Conservation (phyloP, 2,329 filamentous ascomycete species). For the Arthrobotrys megalospora region DNA sequence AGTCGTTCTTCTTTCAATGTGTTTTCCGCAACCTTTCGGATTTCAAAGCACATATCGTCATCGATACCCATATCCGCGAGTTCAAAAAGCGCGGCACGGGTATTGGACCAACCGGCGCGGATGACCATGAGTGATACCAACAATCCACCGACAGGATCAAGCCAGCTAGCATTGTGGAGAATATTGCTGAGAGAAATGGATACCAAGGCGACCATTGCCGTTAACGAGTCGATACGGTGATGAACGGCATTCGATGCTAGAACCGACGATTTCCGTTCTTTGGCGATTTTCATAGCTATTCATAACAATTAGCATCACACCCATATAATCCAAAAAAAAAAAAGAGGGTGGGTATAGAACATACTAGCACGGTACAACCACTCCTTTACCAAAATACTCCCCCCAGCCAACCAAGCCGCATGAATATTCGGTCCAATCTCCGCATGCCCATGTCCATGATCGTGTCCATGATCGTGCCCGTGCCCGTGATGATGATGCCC, state of each 20-base stretch:
- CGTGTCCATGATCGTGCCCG: conserved; percentile 68
- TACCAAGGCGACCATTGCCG: conserved; percentile 90
- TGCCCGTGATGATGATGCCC: conserved; percentile 70
- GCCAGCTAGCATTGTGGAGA: conserved; percentile 86
- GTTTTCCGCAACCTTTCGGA: conserved; percentile 74
- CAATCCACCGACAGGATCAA: conserved; percentile 93
- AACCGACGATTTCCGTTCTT: conserved; percentile 93
- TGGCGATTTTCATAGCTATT: conserved; percentile 85
- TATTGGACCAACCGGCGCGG: conserved; percentile 89
- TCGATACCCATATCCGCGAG: conserved; percentile 93
- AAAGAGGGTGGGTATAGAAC: conserved; percentile 65
- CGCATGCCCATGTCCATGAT: conserved; percentile 76
- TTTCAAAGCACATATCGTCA: conserved; percentile 71
- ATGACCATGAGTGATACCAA: conserved; percentile 95
- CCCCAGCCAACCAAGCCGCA: conserved; percentile 92
- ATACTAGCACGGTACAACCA: conserved; percentile 97
- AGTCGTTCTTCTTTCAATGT: conserved; percentile 75
- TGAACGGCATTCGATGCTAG: conserved; percentile 96
- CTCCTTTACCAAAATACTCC: conserved; percentile 92
- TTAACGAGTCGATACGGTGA: conserved; percentile 95
- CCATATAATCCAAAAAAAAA: background rate
- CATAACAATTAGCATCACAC: conserved; percentile 58
- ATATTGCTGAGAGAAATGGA: conserved; percentile 92
- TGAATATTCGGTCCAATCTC: conserved; percentile 85
- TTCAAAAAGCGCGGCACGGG: conserved; percentile 83